Conservation (phyloP, 176 grass and related monocot genomes). For the Poa pratensis region DNA sequence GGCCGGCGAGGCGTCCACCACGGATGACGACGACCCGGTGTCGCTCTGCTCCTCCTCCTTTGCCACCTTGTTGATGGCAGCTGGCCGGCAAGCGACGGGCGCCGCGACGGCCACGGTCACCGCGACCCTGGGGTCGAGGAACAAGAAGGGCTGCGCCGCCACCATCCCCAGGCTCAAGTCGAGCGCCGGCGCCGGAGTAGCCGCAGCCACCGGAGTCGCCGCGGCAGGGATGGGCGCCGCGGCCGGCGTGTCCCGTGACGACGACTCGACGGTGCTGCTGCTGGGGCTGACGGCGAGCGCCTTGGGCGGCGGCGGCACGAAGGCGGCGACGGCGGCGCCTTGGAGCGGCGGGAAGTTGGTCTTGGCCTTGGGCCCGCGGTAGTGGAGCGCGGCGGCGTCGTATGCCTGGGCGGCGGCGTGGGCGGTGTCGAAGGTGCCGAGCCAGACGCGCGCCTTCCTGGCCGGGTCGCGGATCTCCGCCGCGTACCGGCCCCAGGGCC, state of each 20-base stretch:
- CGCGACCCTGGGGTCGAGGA: slow-evolving; percentile 57
- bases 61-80: neutral
- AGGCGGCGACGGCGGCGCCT: slow-evolving; percentile 31
- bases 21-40: slow-evolving; percentile 76
- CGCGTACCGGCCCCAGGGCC: slow-evolving; percentile 89
- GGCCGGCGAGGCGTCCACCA: slow-evolving; percentile 65
- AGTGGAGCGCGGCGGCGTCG: slow-evolving; percentile 79
- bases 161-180: slow-evolving; percentile 54
- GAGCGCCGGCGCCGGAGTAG: slow-evolving; percentile 19
- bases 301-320: slow-evolving; percentile 16
- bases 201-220: no score
- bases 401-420: slow-evolving; percentile 85
- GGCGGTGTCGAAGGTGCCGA: slow-evolving; percentile 96
- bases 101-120: slow-evolving; percentile 54
- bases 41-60: slow-evolving; percentile 73
- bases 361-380: slow-evolving; percentile 86
- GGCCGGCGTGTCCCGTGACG: slow-evolving; percentile 50
- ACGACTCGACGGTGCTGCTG: slow-evolving; percentile 86
- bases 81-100: neutral
- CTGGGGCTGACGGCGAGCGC: slow-evolving; percentile 41
- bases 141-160: slow-evolving; percentile 50
- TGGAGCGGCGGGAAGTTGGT: slow-evolving; percentile 64
- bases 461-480: slow-evolving; percentile 90
- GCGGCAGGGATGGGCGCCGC: neutral
- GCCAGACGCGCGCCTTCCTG: slow-evolving; percentile 83